phyloP scores from a whole-genome alignment of 1,284 basidiomycete genomes.

The Ustanciosporium gigantosporum region DNA sequence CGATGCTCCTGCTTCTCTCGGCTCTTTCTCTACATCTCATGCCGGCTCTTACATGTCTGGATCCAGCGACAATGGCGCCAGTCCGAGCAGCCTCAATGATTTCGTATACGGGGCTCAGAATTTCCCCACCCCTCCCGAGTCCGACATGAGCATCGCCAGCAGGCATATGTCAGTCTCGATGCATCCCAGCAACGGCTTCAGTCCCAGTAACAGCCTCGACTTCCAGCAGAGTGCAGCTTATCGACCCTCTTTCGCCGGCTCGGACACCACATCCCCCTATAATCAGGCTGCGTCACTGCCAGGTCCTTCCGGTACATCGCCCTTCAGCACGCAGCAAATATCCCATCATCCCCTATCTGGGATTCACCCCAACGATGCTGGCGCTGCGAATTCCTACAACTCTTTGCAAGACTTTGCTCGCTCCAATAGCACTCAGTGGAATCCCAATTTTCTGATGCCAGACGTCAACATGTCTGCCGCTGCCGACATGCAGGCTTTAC shows the following conservation, averaged over 20 bases:
- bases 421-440: conserved; percentile 6
- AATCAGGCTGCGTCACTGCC: conserved; percentile 13
- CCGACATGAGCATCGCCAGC: conserved; percentile 14
- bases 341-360: background rate
- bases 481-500: too few species aligned
- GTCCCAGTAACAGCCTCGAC: conserved; percentile 13
- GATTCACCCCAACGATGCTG: background rate
- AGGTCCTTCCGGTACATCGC: conserved; percentile 14
- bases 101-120: conserved; percentile 38
- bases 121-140: conserved; percentile 37
- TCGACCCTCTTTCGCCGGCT: conserved; percentile 12
- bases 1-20: conserved; percentile 23
- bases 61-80: conserved; percentile 38
- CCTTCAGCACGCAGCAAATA: conserved; percentile 2
- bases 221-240: conserved; percentile 12
- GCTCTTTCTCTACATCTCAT: conserved; percentile 28
- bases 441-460: conserved; percentile 21
- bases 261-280: conserved; percentile 24
- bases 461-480: conserved; percentile 1
- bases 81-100: conserved; percentile 43
- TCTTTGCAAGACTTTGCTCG: background rate
- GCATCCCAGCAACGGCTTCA: conserved; percentile 8
- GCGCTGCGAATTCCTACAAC: background rate
- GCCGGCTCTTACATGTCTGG: conserved; percentile 33
- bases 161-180: conserved; percentile 28